Percentiles rank a stretch among this genome's conserved stretches.
These are phyloP conservation scores for Phaffomyces thermotolerans DNA, from an alignment of 805 yeast genomes.

Conservation along the genomic window DNA sequence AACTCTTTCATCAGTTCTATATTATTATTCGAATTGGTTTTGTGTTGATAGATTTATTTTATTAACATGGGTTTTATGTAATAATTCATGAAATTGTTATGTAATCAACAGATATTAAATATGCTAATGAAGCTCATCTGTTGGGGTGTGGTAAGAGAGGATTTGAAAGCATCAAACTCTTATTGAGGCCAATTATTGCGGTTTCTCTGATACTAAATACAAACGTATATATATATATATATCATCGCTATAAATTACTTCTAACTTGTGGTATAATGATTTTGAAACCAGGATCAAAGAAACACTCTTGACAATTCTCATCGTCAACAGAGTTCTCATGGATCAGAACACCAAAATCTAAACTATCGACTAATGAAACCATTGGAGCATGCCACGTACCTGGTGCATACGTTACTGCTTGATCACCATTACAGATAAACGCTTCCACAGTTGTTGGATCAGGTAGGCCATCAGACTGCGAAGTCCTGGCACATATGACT, in stretches of 20 bases:
- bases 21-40: not conserved
- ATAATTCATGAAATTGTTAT: too few species aligned
- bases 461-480: conserved; percentile 42
- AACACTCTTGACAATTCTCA: conserved; percentile 79
- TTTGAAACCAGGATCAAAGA: conserved; percentile 52
- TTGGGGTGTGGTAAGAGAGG: too few species aligned
- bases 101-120: too few species aligned
- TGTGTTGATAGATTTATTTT: not conserved
- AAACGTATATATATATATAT: not conserved
- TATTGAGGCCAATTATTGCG: too few species aligned
- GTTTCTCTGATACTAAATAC: not conserved
- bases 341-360: conserved; percentile 84
- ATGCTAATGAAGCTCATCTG: too few species aligned
- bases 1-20: conserved; percentile 7
- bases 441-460: conserved; percentile 56
- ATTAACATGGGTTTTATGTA: not conserved
- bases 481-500: conserved; percentile 70
- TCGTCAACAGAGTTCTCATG: conserved; percentile 74
- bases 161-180: too few species aligned
- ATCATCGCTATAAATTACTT: conserved; percentile 4
- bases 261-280: conserved; percentile 13
- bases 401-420: conserved; percentile 81
- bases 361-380: conserved; percentile 65
- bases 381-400: conserved; percentile 94
- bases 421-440: conserved; percentile 72